Percentiles rank a stretch among this genome's conserved stretches.
Conservation (phyloP, 139 green algal genomes). For the Ulvella scutata region DNA sequence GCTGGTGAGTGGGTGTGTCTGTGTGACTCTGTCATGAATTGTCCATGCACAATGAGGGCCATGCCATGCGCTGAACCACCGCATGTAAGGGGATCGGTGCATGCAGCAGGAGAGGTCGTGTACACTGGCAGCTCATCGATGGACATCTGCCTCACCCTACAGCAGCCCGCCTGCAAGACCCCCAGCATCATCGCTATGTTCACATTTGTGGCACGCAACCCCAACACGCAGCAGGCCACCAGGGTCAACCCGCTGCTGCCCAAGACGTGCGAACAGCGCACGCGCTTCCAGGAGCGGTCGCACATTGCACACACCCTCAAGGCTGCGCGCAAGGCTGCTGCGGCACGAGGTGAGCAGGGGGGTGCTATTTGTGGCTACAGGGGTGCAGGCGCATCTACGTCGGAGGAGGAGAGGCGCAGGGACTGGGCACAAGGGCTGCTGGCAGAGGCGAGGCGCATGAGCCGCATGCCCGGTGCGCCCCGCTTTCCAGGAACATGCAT, state of each 20-base stretch:
- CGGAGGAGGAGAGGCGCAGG: no score
- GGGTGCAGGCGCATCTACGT: no score
- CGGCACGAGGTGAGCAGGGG: not conserved
- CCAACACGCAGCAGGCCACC: slow-evolving; percentile 17
- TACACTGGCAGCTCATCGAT: slow-evolving; percentile 53
- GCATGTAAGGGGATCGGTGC: no score
- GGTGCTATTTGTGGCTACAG: no score
- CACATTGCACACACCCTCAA: slow-evolving; percentile 22
- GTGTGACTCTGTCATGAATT: no score
- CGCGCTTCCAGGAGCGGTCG: slow-evolving; percentile 26
- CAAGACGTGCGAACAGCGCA: slow-evolving; percentile 12
- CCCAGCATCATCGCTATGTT: slow-evolving; percentile 39
- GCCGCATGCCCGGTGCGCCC: not conserved
- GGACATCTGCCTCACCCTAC: slow-evolving; percentile 54
- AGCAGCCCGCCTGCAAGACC: slow-evolving; percentile 10
- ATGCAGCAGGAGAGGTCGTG: slow-evolving; percentile 44
- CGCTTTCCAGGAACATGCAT: no score
- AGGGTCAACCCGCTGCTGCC: slow-evolving; percentile 37
- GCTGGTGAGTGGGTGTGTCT: no score
- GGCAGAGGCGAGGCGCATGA: slow-evolving; percentile 4
- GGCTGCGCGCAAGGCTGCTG: slow-evolving; percentile 11
- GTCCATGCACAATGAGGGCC: no score
- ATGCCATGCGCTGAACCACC: not conserved
- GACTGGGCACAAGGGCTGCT: slow-evolving; percentile 16
- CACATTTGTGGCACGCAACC: slow-evolving; percentile 61